Evolutionary conservation across 345 rosid species (phyloP).

Genomic region (Leavenworthia alabamica): DNA sequence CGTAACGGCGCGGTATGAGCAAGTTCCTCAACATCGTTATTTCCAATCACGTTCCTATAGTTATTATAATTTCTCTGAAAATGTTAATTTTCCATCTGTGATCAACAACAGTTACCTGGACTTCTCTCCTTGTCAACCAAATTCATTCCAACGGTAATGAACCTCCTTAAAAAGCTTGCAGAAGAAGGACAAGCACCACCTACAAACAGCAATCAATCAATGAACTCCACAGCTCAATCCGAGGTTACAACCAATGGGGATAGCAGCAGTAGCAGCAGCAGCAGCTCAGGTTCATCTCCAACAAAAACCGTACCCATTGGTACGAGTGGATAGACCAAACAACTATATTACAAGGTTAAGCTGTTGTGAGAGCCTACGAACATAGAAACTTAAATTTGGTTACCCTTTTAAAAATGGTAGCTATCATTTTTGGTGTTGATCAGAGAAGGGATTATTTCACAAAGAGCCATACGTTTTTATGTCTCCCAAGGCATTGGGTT

Average conservation of each 20-base stretch:
- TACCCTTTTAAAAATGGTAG: constrained; percentile 18
- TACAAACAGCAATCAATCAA: constrained; percentile 38
- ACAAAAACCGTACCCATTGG: constrained; percentile 44
- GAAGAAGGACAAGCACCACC: constrained; percentile 73
- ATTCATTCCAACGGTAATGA: constrained; percentile 88
- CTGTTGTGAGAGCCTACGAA: constrained; percentile 8
- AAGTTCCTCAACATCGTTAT: background rate
- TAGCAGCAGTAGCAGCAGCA: constrained; percentile 33
- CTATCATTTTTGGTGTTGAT: constrained; percentile 36
- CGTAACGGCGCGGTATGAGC: constrained; percentile 74
- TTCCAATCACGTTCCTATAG: background rate
- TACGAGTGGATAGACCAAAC: constrained; percentile 50
- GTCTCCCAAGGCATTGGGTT: constrained; percentile 44
- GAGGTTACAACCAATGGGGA: constrained; percentile 39
- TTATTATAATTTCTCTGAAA: constrained; percentile 5
- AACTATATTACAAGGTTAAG: constrained; percentile 32
- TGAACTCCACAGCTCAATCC: constrained; percentile 30
- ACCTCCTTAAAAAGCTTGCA: constrained; percentile 75
- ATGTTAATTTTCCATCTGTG: constrained; percentile 15
- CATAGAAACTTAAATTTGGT: constrained; percentile 17
- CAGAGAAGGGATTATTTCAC: constrained; percentile 26
- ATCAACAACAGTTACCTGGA: constrained; percentile 70
- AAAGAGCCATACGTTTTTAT: constrained; percentile 26
- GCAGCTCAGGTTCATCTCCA: constrained; percentile 31
- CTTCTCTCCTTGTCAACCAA: constrained; percentile 74